Evolutionary conservation across 129 eudicot genomes (phyloP).

Genomic region (Scalesia atractyloides): DNA sequence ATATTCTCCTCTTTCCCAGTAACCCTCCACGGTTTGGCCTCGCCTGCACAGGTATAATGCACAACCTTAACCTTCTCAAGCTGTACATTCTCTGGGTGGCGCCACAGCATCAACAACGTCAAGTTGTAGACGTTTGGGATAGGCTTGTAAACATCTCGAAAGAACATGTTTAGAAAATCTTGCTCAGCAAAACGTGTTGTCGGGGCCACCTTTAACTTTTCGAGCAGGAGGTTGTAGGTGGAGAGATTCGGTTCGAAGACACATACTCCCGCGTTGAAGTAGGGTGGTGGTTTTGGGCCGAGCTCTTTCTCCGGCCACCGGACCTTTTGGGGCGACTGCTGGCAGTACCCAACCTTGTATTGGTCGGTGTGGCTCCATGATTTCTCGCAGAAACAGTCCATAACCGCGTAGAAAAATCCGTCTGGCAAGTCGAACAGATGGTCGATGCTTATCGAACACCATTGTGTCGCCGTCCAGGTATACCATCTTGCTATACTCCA

Average conservation of each 20-base stretch:
- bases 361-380: constrained; percentile 65
- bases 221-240: constrained; percentile 54
- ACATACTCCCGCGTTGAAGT: constrained; percentile 84
- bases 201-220: constrained; percentile 44
- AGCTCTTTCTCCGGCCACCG: constrained; percentile 58
- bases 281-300: constrained; percentile 65
- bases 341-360: constrained; percentile 68
- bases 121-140: constrained; percentile 52
- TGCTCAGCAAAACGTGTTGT: constrained; percentile 84
- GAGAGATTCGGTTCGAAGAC: constrained; percentile 62
- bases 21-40: constrained; percentile 57
- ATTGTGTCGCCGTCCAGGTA: constrained; percentile 87
- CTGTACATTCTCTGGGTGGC: constrained; percentile 57
- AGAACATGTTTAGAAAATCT: constrained; percentile 60
- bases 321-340: constrained; percentile 53
- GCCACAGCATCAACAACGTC: constrained; percentile 62
- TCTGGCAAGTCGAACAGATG: constrained; percentile 70
- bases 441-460: constrained; percentile 82
- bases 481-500: constrained; percentile 86
- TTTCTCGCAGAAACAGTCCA: constrained; percentile 79
- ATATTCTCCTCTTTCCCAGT: constrained; percentile 52
- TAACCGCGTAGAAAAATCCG: constrained; percentile 68
- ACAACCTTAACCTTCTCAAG: constrained; percentile 50
- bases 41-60: constrained; percentile 53
- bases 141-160: constrained; percentile 39